phyloP scores from a whole-genome alignment of 2,329 filamentous ascomycete genomes.

The Hypoxylon sp. region DNA sequence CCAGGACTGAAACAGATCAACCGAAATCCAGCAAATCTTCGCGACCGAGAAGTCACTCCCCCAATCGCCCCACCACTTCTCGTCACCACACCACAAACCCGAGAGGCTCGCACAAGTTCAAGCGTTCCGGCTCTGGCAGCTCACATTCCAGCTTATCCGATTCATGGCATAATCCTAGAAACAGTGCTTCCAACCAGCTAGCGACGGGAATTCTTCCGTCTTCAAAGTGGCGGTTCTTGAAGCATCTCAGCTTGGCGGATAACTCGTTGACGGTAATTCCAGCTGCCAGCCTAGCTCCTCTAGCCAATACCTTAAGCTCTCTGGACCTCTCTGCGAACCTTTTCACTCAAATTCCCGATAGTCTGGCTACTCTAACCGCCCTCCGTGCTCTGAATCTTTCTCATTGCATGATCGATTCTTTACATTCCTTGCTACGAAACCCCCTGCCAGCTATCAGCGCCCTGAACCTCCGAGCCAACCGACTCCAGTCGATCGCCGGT shows the following conservation, averaged over 20 bases:
- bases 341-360: constrained; percentile 94
- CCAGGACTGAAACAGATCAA: constrained; percentile 62
- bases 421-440: constrained; percentile 86
- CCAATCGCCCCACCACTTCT: constrained; percentile 79
- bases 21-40: constrained; percentile 57
- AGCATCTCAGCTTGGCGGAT: constrained; percentile 90
- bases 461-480: constrained; percentile 89
- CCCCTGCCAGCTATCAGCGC: constrained; percentile 94
- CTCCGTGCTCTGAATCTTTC: constrained; percentile 94
- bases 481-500: constrained; percentile 86
- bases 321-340: constrained; percentile 93
- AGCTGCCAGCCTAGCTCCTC: constrained; percentile 78
- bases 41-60: constrained; percentile 82
- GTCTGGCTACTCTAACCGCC: constrained; percentile 83
- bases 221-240: constrained; percentile 94
- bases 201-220: constrained; percentile 78
- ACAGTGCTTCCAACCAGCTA: constrained; percentile 83
- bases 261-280: constrained; percentile 88
- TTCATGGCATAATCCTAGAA: constrained; percentile 72
- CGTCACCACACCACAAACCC: constrained; percentile 76
- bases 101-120: constrained; percentile 78
- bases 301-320: constrained; percentile 89
- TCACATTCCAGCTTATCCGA: constrained; percentile 84
- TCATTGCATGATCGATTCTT: constrained; percentile 96
- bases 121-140: constrained; percentile 90